These are phyloP conservation scores for Phytophthora citricola DNA, from an alignment of 352 stramenopile species.

Conservation along the genomic window DNA sequence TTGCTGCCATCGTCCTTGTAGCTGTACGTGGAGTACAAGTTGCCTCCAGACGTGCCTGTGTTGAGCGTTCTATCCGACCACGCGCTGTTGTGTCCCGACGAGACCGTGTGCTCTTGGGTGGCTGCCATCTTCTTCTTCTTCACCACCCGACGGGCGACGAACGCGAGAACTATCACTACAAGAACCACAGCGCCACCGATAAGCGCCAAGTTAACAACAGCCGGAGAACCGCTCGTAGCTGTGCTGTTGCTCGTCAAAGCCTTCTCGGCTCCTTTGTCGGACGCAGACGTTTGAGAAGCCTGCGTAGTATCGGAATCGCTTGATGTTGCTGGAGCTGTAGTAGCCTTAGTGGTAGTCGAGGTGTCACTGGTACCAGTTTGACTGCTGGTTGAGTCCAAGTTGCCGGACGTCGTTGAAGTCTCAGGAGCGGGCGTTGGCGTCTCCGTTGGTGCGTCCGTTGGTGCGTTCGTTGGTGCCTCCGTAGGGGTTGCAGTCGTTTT, in stretches of 20 bases:
- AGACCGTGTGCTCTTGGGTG: slow-evolving; percentile 38
- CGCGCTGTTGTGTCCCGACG: slow-evolving; percentile 25
- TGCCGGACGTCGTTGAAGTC: slow-evolving; percentile 2
- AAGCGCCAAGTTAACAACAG: slow-evolving; percentile 53
- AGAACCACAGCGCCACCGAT: slow-evolving; percentile 48
- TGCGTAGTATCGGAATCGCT: slow-evolving; percentile 8
- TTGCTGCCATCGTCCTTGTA: slow-evolving; percentile 35
- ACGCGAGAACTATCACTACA: slow-evolving; percentile 53
- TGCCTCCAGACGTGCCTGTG: slow-evolving; percentile 18
- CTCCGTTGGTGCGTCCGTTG: slow-evolving; percentile 3
- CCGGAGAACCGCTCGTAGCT: slow-evolving; percentile 23
- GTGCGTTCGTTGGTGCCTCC: not conserved
- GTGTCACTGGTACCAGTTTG: slow-evolving; percentile 9
- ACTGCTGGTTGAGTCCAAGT: slow-evolving; percentile 6
- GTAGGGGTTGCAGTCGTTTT: slow-evolving; percentile 10
- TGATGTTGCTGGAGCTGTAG: not conserved
- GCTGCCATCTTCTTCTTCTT: slow-evolving; percentile 40
- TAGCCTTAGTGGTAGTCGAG: slow-evolving; percentile 1
- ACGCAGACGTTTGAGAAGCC: slow-evolving; percentile 6
- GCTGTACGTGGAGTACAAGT: slow-evolving; percentile 38
- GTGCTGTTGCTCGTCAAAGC: slow-evolving; percentile 17
- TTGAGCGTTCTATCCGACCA: slow-evolving; percentile 31
- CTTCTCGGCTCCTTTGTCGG: slow-evolving; percentile 5
- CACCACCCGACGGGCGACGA: slow-evolving; percentile 48
- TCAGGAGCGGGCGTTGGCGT: not conserved